Percentiles rank a stretch among this genome's conserved stretches.
Conservation (phyloP, 2,329 filamentous ascomycete genomes). For the Dothiorella sarmentorum region DNA sequence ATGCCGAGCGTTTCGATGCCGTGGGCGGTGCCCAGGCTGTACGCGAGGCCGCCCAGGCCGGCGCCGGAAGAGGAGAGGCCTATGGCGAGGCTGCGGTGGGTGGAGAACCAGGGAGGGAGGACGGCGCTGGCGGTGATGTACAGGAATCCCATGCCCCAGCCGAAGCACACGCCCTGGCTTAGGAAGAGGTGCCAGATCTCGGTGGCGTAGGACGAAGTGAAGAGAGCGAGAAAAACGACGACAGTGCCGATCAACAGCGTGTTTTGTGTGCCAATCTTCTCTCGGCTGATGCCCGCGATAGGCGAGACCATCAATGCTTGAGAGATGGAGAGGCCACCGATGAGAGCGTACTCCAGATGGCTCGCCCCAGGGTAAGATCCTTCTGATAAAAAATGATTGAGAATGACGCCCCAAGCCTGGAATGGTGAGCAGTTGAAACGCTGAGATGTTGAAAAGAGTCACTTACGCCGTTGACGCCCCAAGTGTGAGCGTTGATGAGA, state of each 20-base stretch:
- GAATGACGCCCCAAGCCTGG: slow-evolving; percentile 6
- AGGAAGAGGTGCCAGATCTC: slow-evolving; percentile 38
- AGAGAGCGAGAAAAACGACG: slow-evolving; percentile 29
- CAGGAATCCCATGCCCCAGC: slow-evolving; percentile 35
- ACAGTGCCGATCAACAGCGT: slow-evolving; percentile 29
- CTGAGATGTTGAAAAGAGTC: neutral
- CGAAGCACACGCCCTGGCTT: slow-evolving; percentile 31
- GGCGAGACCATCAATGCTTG: slow-evolving; percentile 29
- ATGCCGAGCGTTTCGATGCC: slow-evolving; percentile 31
- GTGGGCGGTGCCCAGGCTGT: slow-evolving; percentile 27
- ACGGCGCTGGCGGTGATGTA: slow-evolving; percentile 35
- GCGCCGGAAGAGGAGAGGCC: slow-evolving; percentile 35
- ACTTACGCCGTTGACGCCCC: slow-evolving; percentile 28
- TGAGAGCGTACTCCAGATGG: slow-evolving; percentile 33
- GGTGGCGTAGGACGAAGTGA: slow-evolving; percentile 32
- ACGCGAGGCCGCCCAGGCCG: slow-evolving; percentile 33
- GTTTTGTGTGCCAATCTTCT: slow-evolving; percentile 21
- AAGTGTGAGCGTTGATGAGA: slow-evolving; percentile 32
- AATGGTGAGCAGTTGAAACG: neutral
- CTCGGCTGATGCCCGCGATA: slow-evolving; percentile 22
- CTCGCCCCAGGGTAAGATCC: slow-evolving; percentile 20
- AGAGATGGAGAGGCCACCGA: slow-evolving; percentile 32
- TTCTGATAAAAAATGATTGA: slow-evolving; percentile 1
- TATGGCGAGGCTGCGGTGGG: slow-evolving; percentile 33
- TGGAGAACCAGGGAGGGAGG: slow-evolving; percentile 39